Base-by-base conservation (phyloP, 495 filamentous ascomycete species). In the Tuber calosporum region DNA sequence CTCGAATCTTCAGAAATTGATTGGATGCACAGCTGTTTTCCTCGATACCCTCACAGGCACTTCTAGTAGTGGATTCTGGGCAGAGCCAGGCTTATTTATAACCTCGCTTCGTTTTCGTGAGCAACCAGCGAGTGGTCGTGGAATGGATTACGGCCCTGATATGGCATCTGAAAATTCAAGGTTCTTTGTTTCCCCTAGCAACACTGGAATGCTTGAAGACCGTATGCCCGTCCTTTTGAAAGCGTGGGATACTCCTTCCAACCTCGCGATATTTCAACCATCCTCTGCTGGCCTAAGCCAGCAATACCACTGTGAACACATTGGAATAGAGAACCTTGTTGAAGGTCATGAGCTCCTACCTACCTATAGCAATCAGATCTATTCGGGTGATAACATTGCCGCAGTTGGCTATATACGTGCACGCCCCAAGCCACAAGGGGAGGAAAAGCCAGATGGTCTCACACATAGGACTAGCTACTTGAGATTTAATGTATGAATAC, bases 151-250 rank as follows among this genome's bases (percentile, higher is more conserved):
- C 48, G 2, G 4, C 22, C 48, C n/a, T 26, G 3, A 8, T 58
- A 26, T 30, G 48, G 48, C n/a, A 13, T 2, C 9, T 11, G 48
- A 26, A 26, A 30, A 58, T 58, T 26, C n/a, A n/a, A 58, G 48
- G 30, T 58, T 26, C 48, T 58, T 58, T 2, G 48, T 58, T 58
- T 58, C 48, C n/a, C 48, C 48, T 0, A 58, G 48, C 48, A 13
- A 58, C 48, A 58, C 48, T 58, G 48, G 48, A 58, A 58, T 58
- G 48, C 48, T 58, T 8, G 48, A 58, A 58, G 48, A 58, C n/a
- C 48, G 48, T 8, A 9, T 58, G 0, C 48, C n/a, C 13, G 48
- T 58, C 8, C 8, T 58, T 58, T 58, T 58, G 48, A 58, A 58
- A 58, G 48, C n/a, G 1, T 58, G 48, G 48, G 48, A 58, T 58